Evolutionary conservation across 352 stramenopile genomes (phyloP), one percentile per base, ranked within the genome.

Genomic region (Globisporangium ultimum): DNA sequence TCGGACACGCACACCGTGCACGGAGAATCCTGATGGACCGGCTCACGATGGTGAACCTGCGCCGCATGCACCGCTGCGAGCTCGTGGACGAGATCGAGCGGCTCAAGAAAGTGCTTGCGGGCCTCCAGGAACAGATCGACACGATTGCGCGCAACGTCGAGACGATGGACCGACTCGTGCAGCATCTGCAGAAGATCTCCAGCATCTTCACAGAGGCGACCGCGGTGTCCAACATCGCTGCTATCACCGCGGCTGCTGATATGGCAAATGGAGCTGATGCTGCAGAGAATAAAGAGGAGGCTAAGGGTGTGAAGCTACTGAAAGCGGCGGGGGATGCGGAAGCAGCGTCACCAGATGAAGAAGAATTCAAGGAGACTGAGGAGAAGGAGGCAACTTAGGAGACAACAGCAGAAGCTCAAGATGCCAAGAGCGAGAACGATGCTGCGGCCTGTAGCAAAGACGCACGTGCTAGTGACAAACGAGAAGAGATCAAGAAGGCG

Each of bases 11-110:
- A 8, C 60, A 74, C 38, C 62, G 66, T 28, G 46, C 69, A 45
- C 66, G 63, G 4, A 60, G 67, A 18, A 38, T 67, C 14, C 55
- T 75, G 58, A 51, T 65, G 13, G 60, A 66, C 36, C 52, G 54
- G 11, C 60, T 53, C 17, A 49, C 66, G 47, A 32, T 73, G 34
- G 53, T 58, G n/a, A 48, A 54, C 48, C 12, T 80, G 47, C 60
- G 68, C 4, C 58, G 63, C 14, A 53, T 18, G 11, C 69, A 54
- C 32, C 71, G 74, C 18, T 45, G 38, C 0, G 66, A 80, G 61
- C 46, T 80, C 34, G 38, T 76, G 38, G 58, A 76, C 6, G 74
- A 83, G 64, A 67, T 82, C 53, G 28, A 36, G 24, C 70, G 61
- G 12, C 58, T 82, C 18, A 70, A 70, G 15, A 53, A 61, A 8